Base-by-base conservation (phyloP, 179 eudicot species). In the Silene coronaria region DNA sequence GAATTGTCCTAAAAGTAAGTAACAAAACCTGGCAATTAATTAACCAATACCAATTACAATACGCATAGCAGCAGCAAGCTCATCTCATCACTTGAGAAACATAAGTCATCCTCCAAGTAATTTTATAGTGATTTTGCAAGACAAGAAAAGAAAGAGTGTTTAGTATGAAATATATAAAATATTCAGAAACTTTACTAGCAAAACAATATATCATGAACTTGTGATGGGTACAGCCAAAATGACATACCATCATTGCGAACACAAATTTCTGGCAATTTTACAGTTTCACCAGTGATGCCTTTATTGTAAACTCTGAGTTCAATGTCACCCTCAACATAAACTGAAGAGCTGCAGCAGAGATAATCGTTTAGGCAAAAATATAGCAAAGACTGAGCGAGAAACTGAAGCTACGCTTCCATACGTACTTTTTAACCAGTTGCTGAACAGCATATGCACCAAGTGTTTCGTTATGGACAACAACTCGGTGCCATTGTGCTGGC, bases 401-500 rank as follows among this genome's bases (percentile, higher is more conserved):
- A n/a, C 17, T 51, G 21, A 23, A 34, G 61, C n/a, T 3, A 59
- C 27, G 53, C 32, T 58, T 45, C 16, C 38, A 68, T 9, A 60
- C 73, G 9, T 88, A 95, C 97, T 87, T 92, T 75, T 91, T 92
- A 46, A 86, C 85, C 78, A 92, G 87, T 77, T 91, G 89, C 73
- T 89, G 99, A 81, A 95, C 93, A 59, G 97, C 90, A 77, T 95
- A 95, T 55, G 90, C 88, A 60, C 97, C 97, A 68, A 95, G 90
- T 28, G 13, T 12, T 75, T 90, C 93, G 81, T 95, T 91, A 82
- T 95, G 99, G 72, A 92, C 91, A 62, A 93, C 97, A 67, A 95
- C 75, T 17, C 99, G 89, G 85, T 95, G 97, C 97, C 97, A 95
- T 75, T 95, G 97, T 26, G 90, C 97, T 34, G 99, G 97, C 80